A percentile compares a stretch with the other conserved stretches of the same genome.
phyloP scores from a whole-genome alignment of 2,329 filamentous ascomycete genomes.

The Hypoxylon sp. region DNA sequence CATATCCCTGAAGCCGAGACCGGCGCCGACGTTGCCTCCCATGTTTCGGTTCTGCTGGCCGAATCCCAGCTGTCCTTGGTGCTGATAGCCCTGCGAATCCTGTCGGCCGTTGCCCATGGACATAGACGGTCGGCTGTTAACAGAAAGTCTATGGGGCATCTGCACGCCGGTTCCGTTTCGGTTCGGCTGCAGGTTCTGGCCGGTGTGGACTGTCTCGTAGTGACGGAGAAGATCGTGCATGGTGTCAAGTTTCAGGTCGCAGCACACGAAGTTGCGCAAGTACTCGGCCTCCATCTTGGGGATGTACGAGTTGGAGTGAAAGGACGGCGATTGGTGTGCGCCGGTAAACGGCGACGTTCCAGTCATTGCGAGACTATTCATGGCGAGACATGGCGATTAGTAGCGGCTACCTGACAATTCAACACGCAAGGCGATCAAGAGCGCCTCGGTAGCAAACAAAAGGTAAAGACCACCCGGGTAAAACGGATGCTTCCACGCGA shows the following conservation, averaged over 20 bases:
- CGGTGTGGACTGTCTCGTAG: constrained; percentile 93
- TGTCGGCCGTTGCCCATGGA: constrained; percentile 40
- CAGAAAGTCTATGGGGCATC: constrained; percentile 44
- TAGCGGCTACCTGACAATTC: constrained; percentile 32
- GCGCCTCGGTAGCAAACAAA: constrained; percentile 30
- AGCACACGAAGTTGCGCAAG: constrained; percentile 97
- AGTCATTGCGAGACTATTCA: constrained; percentile 84
- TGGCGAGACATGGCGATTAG: constrained; percentile 44
- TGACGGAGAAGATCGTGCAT: constrained; percentile 95
- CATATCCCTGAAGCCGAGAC: constrained; percentile 41
- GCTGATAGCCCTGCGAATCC: constrained; percentile 43
- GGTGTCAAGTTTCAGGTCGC: constrained; percentile 85
- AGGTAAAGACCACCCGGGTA: constrained; percentile 18
- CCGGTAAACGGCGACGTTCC: constrained; percentile 89
- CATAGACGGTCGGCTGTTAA: constrained; percentile 42
- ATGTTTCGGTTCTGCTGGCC: constrained; percentile 41
- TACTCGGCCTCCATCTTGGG: constrained; percentile 97
- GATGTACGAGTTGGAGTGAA: constrained; percentile 94
- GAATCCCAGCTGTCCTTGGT: constrained; percentile 40
- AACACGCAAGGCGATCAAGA: constrained; percentile 29
- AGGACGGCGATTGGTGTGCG: constrained; percentile 87
- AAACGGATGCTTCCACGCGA: constrained; percentile 13
- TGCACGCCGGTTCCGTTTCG: constrained; percentile 40
- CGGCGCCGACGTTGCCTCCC: constrained; percentile 31
- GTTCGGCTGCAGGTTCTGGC: constrained; percentile 59